Base-by-base conservation (phyloP, 1,139 yeast genomes). In the Pichia sp. region DNA sequence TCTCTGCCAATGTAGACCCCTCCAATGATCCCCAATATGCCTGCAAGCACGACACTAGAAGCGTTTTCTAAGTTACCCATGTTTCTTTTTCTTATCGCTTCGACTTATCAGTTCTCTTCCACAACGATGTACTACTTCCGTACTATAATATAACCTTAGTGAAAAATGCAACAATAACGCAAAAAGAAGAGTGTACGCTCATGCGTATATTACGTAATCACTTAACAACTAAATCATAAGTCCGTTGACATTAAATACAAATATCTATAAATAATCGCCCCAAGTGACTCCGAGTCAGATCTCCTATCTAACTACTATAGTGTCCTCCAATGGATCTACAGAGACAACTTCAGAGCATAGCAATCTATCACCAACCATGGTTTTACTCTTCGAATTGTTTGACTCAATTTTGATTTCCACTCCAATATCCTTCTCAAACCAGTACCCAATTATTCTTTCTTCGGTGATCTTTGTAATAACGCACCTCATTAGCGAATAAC, bases 351-450 rank as follows among this genome's bases (percentile, higher is more conserved):
- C 66, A 33, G 76, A 70, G 54, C 83, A 76, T 27, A 71, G 64
- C 6, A 79, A 56, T 41, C 72, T 70, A 49, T 73, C 74, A 2
- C 86, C 87, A 14, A 66, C 65, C 52, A 50, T 48, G 5, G 49
- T 24, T 3, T 46, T 51, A 2, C 42, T 44, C 4, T 41, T 44
- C 1, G 30, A 10, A 38, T 34, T 34, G 3, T 45, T 60, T 6
- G 62, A 64, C 8, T 61, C 56, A 14, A 63, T 63, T 4, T 55
- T 51, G 6, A 80, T 65, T 14, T 76, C 76, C n/a, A 79, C 76
- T 53, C 75, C 78, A 10, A 79, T 60, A n/a, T 73, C 79, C 52
- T 77, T 62, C n/a, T 78, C 77, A 51, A 66, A 57, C 59, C 84
- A 79, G 60, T 72, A 79, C 0, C 73, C 82, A 43, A 52, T 52